Conservation (phyloP, 257 asterid genomes). For the Ilex asprella region DNA sequence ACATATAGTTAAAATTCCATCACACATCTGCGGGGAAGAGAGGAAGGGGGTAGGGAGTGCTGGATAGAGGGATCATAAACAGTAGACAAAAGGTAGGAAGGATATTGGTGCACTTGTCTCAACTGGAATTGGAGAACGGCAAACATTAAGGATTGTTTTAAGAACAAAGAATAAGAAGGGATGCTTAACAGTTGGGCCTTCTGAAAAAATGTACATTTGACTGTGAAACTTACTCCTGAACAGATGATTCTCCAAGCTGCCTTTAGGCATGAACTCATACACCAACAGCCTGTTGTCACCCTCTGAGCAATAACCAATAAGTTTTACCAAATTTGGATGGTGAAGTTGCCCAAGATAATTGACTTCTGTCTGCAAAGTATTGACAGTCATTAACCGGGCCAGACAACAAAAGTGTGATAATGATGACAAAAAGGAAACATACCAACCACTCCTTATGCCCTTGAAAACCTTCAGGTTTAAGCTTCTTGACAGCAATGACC, state of each 20-base stretch:
- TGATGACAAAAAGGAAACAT: conserved; percentile 16
- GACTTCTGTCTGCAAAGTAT: conserved; percentile 77
- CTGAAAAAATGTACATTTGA: neutral
- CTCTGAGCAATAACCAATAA: conserved; percentile 83
- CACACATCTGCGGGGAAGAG: no score
- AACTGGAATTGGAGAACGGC: no score
- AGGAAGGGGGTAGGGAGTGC: no score
- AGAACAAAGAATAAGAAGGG: no score
- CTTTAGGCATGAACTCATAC: conserved; percentile 94
- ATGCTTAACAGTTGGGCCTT: no score
- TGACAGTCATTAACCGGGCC: neutral
- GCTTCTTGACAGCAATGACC: conserved; percentile 90
- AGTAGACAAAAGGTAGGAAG: no score
- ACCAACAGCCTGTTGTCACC: conserved; percentile 88
- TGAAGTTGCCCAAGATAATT: conserved; percentile 91
- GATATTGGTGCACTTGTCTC: no score
- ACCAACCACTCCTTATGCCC: conserved; percentile 99
- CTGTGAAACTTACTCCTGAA: conserved; percentile 59
- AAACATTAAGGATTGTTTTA: no score
- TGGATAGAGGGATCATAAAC: no score
- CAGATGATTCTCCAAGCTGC: conserved; percentile 94
- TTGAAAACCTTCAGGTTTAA: conserved; percentile 94
- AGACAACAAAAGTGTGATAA: neutral
- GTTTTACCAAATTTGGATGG: conserved; percentile 86
- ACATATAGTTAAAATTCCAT: no score